phyloP scores from a whole-genome alignment of 2,329 filamentous ascomycete species.

The Botrytis aclada region DNA sequence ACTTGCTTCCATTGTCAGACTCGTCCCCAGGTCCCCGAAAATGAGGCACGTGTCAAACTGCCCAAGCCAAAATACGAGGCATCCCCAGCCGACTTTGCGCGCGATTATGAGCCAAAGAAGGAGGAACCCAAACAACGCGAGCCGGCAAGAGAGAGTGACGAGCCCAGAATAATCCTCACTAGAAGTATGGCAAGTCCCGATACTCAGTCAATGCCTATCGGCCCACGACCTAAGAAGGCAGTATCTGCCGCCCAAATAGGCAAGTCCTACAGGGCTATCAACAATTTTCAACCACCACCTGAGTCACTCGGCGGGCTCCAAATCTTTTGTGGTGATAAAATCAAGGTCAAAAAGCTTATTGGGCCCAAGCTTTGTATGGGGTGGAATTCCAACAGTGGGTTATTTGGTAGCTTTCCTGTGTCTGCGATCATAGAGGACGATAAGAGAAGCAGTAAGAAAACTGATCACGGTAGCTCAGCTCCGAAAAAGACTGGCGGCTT shows the following conservation, averaged over 20 bases:
- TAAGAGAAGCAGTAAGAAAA: neutral
- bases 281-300: neutral
- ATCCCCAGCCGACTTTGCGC: slow-evolving; percentile 15
- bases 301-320: slow-evolving; percentile 14
- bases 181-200: neutral
- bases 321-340: slow-evolving; percentile 25
- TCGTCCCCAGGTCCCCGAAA: neutral
- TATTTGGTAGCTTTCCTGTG: slow-evolving; percentile 21
- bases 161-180: slow-evolving; percentile 18
- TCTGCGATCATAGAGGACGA: neutral
- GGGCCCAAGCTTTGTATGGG: slow-evolving; percentile 28
- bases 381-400: slow-evolving; percentile 22
- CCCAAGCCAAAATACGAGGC: slow-evolving; percentile 23
- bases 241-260: neutral
- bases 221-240: neutral
- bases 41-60: neutral
- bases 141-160: neutral
- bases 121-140: slow-evolving; percentile 8
- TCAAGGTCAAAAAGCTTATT: slow-evolving; percentile 27
- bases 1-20: neutral
- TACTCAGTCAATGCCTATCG: neutral
- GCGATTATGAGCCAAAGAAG: slow-evolving; percentile 32
- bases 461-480: slow-evolving; percentile 23
- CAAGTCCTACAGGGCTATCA: slow-evolving; percentile 17
- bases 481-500: neutral